Conservation (phyloP, 1,284 basidiomycete species). For the Papiliotrema laurentii region DNA sequence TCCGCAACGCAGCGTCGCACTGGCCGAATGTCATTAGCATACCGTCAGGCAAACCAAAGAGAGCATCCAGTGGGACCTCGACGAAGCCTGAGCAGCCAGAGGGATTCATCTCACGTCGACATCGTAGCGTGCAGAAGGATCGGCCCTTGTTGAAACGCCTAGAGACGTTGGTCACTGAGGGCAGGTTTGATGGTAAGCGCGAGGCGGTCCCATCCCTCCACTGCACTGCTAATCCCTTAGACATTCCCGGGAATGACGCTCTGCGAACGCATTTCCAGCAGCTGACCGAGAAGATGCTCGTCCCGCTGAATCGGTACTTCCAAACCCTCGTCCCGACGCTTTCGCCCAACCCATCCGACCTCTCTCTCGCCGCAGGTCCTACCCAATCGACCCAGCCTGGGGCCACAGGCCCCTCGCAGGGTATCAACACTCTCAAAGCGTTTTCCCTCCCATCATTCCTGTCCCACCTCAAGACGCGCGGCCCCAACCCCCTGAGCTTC, state of each 20-base stretch:
- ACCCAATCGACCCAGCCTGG: slow-evolving; percentile 23
- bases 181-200: slow-evolving; percentile 40
- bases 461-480: slow-evolving; percentile 71
- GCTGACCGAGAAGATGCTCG: slow-evolving; percentile 81
- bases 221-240: slow-evolving; percentile 21
- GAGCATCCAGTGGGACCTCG: background rate
- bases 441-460: slow-evolving; percentile 79
- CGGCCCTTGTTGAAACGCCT: slow-evolving; percentile 57
- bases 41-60: slow-evolving; percentile 20
- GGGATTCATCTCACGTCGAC: slow-evolving; percentile 72
- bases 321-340: slow-evolving; percentile 71
- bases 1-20: slow-evolving; percentile 78
- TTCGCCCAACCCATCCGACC: slow-evolving; percentile 13
- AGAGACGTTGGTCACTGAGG: slow-evolving; percentile 37
- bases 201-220: background rate
- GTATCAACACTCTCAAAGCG: slow-evolving; percentile 54
- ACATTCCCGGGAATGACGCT: slow-evolving; percentile 54
- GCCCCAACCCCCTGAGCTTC: slow-evolving; percentile 68
- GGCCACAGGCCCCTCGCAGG: slow-evolving; percentile 19
- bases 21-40: slow-evolving; percentile 75
- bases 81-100: slow-evolving; percentile 54
- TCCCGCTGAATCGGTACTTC: slow-evolving; percentile 88
- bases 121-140: slow-evolving; percentile 82
- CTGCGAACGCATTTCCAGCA: slow-evolving; percentile 81
- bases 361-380: slow-evolving; percentile 12